A percentile compares a stretch with the other conserved stretches of the same genome.
These are phyloP conservation scores for Trypethelium eluteriae DNA, from an alignment of 495 filamentous ascomycete genomes.

Conservation along the genomic window DNA sequence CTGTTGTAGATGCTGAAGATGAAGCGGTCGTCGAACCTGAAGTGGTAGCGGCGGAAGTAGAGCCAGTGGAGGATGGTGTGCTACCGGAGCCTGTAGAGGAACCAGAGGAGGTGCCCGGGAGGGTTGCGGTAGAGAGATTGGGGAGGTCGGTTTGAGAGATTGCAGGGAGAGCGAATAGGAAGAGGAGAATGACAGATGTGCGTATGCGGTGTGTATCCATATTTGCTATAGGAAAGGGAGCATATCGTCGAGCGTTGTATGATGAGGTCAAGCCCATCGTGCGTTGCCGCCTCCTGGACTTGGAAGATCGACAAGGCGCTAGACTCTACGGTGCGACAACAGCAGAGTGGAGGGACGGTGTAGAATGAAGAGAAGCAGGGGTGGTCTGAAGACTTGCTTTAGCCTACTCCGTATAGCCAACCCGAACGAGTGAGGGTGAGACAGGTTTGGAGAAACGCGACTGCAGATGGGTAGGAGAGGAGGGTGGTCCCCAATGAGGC, in stretches of 20 bases:
- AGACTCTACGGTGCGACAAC: background rate
- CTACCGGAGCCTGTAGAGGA: background rate
- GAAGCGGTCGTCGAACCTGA: slow-evolving; percentile 12
- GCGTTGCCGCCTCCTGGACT: background rate
- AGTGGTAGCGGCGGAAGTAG: slow-evolving; percentile 10
- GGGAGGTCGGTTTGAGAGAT: slow-evolving; percentile 11
- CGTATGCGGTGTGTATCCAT: background rate
- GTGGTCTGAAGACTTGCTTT: background rate
- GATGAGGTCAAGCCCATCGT: background rate
- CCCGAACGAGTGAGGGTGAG: slow-evolving; percentile 9
- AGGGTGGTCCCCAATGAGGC: slow-evolving; percentile 7
- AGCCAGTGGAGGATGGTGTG: slow-evolving; percentile 10
- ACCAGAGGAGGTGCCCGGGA: background rate
- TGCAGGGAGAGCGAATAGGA: slow-evolving; percentile 5
- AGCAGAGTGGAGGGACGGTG: background rate
- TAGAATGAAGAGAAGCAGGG: background rate
- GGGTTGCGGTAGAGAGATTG: slow-evolving; percentile 5
- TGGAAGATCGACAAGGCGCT: background rate
- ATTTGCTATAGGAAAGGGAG: background rate
- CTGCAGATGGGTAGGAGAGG: background rate
- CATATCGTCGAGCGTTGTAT: background rate
- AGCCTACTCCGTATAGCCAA: background rate
- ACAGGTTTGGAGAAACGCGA: background rate
- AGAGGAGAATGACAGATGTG: background rate
- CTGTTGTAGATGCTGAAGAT: slow-evolving; percentile 12